Evolutionary conservation across 441 rosid genomes (phyloP).

Genomic region (Macaranga tanarius): DNA sequence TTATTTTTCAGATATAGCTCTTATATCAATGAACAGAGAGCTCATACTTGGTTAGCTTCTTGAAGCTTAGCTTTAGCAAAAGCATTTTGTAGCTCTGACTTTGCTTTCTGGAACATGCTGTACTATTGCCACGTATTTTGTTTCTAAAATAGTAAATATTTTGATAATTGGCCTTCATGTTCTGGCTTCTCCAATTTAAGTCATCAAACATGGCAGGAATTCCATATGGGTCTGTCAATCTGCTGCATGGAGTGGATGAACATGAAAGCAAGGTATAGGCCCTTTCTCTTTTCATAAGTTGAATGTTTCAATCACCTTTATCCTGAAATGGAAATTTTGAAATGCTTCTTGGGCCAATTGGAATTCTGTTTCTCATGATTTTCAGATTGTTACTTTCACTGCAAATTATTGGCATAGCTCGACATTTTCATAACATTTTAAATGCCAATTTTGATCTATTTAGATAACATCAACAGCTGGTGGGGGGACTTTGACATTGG

Average conservation of each 20-base stretch:
- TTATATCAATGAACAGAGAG: background rate
- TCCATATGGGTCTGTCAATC: conserved; percentile 95
- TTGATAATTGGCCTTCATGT: conserved; percentile 2
- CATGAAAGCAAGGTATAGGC: conserved; percentile 90
- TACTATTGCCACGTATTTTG: background rate
- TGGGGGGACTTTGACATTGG: conserved; percentile 97
- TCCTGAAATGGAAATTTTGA: background rate
- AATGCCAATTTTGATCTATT: conserved; percentile 32
- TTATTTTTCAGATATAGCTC: background rate
- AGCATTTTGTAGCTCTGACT: background rate
- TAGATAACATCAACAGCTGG: conserved; percentile 99
- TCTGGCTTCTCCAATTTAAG: conserved; percentile 20
- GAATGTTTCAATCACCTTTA: background rate
- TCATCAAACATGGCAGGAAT: conserved; percentile 60
- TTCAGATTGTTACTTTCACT: background rate
- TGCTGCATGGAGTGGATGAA: conserved; percentile 89
- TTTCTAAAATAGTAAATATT: background rate
- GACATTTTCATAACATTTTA: conserved; percentile 15
- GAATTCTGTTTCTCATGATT: conserved; percentile 2
- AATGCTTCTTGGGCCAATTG: background rate
- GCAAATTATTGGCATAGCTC: too few species aligned
- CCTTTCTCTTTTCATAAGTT: conserved; percentile 12
- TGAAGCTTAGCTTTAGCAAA: conserved; percentile 5
- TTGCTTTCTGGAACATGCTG: background rate
- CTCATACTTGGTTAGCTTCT: background rate